A percentile compares a stretch with the other conserved stretches of the same genome.
These are phyloP conservation scores for Trichoderma citrinoviride DNA, from an alignment of 2,329 filamentous ascomycete genomes.

Conservation along the genomic window DNA sequence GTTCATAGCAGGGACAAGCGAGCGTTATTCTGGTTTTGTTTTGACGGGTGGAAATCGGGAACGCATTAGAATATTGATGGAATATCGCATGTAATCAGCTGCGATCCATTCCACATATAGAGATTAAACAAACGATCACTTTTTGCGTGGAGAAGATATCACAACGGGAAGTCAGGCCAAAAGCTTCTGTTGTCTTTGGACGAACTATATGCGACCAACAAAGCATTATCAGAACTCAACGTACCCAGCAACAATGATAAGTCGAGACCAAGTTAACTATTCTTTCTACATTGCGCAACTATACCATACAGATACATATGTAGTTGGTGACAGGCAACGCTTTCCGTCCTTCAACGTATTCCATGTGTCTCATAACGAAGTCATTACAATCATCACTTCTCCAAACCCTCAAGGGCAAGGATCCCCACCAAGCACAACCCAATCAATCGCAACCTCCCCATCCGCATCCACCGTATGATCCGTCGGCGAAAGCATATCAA, in stretches of 20 bases:
- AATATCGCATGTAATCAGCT: not conserved
- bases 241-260: not conserved
- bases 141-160: not conserved
- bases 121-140: not conserved
- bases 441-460: not conserved
- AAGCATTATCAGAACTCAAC: too few species aligned
- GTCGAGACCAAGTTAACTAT: too few species aligned
- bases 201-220: too few species aligned
- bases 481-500: conserved; percentile 7
- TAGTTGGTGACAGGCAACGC: too few species aligned
- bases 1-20: not conserved
- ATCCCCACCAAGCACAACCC: not conserved
- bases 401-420: not conserved
- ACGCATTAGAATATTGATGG: not conserved
- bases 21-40: not conserved
- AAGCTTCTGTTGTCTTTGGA: too few species aligned
- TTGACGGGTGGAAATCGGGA: not conserved
- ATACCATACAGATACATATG: too few species aligned
- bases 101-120: not conserved
- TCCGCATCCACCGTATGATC: not conserved
- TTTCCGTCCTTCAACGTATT: too few species aligned
- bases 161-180: too few species aligned
- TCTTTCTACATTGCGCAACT: too few species aligned
- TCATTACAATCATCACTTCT: too few species aligned
- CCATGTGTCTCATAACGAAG: not conserved